Evolutionary conservation across 2,329 filamentous ascomycete species (phyloP), one percentile per base, ranked within the genome.

Genomic region (Penicillium sp.): DNA sequence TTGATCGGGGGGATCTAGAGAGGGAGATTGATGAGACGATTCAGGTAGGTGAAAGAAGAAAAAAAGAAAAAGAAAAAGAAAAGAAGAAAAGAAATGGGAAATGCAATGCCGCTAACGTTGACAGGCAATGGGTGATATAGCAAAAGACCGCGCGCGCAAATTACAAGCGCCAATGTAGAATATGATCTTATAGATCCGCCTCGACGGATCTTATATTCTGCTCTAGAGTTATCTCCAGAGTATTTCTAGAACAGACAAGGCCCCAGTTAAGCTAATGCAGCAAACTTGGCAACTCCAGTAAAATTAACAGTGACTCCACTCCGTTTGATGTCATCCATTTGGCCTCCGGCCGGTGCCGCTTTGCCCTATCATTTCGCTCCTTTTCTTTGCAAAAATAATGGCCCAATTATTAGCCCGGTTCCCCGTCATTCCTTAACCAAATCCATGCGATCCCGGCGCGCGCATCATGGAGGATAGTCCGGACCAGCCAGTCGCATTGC

Each of bases 91-190:
- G 12, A 18, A 25, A 25, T 27, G 37, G 6, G 13, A 2, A 12
- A 3, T 22, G 3, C 3, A 29, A 13, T 10, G 33, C 45, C 22
- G 46, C 26, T n/a, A 13, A n/a, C 15, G 6, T 13, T 30, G 2
- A 25, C 39, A 87, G 83, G 88, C 89, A 27, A 95, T 95, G 85
- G 87, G 86, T 56, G 84, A 88, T 54, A 95, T 95, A 57, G 89
- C 89, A 18, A 76, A 77, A 35, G 86, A 95, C 56, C 76, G 89
- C 32, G 85, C 82, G 1, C 61, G 65, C 20, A 93, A 88, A 62
- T 61, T 85, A 26, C 57, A 57, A 34, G 39, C 52, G 22, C 45
- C 29, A 22, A 46, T 52, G 22, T 52, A 48, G 23, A 36, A 17
- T 6, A 32, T 5, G 18, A 9, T 22, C 18, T 5, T 5, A 22